These are phyloP conservation scores for Styphnolobium japonicum DNA, from an alignment of 306 rosid species.

Conservation along the genomic window DNA sequence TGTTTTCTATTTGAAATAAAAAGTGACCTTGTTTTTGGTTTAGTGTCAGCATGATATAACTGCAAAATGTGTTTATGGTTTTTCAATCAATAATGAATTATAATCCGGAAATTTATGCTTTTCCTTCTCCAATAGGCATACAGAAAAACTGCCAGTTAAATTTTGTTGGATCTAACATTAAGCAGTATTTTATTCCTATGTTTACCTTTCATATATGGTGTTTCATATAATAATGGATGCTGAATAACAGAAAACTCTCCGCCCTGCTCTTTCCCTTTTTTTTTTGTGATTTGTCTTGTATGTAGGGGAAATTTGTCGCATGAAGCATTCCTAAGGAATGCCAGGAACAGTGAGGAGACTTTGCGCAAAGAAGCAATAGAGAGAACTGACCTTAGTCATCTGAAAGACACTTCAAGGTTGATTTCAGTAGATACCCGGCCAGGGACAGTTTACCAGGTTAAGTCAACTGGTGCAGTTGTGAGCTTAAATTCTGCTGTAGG, in stretches of 20 bases:
- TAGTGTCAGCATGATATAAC: not conserved
- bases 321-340: constrained; percentile 94
- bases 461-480: constrained; percentile 96
- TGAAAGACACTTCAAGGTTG: constrained; percentile 83
- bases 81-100: constrained; percentile 17
- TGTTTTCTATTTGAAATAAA: constrained; percentile 7
- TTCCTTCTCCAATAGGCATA: constrained; percentile 3
- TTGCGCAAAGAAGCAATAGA: constrained; percentile 93
- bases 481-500: constrained; percentile 99
- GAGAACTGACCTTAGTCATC: constrained; percentile 95
- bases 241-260: constrained; percentile 23
- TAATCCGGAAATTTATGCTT: not conserved
- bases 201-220: not conserved
- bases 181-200: not conserved
- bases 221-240: constrained; percentile 17
- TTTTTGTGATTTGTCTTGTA: constrained; percentile 14
- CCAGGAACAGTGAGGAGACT: constrained; percentile 96
- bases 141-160: not conserved
- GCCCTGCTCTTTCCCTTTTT: not conserved
- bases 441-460: constrained; percentile 89
- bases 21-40: not conserved
- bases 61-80: not conserved
- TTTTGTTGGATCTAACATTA: constrained; percentile 6
- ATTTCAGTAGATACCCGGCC: constrained; percentile 79
- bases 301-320: constrained; percentile 86